Evolutionary conservation across 495 filamentous ascomycete species (phyloP).

Genomic region (Penicillium turbatum): DNA sequence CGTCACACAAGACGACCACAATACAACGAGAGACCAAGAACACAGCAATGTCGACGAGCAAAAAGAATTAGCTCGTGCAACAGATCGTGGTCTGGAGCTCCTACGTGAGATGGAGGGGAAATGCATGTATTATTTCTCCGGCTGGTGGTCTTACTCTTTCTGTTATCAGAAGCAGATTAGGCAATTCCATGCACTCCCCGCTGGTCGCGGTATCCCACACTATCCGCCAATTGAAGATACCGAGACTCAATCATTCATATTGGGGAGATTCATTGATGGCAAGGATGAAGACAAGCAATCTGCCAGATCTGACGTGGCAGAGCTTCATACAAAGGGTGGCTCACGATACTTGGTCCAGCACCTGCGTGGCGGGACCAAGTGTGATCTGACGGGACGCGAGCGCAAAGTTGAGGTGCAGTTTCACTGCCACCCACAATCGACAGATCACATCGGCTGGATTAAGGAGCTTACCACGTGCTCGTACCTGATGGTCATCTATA

Average conservation of each 20-base stretch:
- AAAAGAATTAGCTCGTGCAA: conserved; percentile 79
- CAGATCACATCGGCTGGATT: conserved; percentile 87
- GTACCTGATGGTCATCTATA: conserved; percentile 93
- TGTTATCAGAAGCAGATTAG: conserved; percentile 85
- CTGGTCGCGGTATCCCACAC: conserved; percentile 58
- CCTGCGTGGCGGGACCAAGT: conserved; percentile 78
- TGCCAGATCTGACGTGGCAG: conserved; percentile 44
- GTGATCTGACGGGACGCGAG: conserved; percentile 83
- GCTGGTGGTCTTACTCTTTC: conserved; percentile 97
- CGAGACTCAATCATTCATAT: conserved; percentile 69
- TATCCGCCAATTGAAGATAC: conserved; percentile 73
- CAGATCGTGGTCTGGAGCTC: conserved; percentile 83
- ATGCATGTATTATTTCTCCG: conserved; percentile 85
- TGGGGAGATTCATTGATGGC: conserved; percentile 56
- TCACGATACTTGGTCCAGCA: conserved; percentile 88
- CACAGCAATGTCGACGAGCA: conserved; percentile 62
- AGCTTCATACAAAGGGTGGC: conserved; percentile 76
- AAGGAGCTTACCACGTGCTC: conserved; percentile 93
- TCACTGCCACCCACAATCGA: conserved; percentile 79
- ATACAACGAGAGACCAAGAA: conserved; percentile 55
- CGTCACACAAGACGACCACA: conserved; percentile 44
- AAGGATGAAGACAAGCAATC: conserved; percentile 18
- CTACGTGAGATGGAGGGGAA: conserved; percentile 78
- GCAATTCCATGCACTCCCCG: conserved; percentile 84
- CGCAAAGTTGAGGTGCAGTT: conserved; percentile 87